Conservation (phyloP, 768 basidiomycete genomes). For the Chlorophyllum brunneum region DNA sequence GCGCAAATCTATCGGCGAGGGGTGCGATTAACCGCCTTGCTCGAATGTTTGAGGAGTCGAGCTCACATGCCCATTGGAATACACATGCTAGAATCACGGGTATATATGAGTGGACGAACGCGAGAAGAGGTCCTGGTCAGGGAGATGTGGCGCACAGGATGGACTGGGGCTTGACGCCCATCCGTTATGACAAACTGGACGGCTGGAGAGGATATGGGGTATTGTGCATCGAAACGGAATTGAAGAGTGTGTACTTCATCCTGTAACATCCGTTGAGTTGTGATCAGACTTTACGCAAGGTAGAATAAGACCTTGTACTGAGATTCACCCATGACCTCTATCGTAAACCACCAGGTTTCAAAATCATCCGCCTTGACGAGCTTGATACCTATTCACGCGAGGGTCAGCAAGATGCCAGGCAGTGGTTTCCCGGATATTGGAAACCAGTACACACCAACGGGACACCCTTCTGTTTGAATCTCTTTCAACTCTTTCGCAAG, state of each 20-base stretch:
- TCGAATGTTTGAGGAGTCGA: background rate
- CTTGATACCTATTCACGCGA: constrained; percentile 62
- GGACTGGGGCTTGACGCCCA: constrained; percentile 63
- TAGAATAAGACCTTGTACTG: constrained; percentile 55
- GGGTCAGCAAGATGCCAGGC: no score
- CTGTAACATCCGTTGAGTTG: constrained; percentile 30
- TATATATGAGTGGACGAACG: no score
- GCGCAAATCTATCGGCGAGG: constrained; percentile 68
- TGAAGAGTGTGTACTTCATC: constrained; percentile 73
- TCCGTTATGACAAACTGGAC: constrained; percentile 79
- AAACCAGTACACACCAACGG: constrained; percentile 45
- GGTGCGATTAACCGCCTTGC: background rate
- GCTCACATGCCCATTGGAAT: constrained; percentile 82
- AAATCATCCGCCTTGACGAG: constrained; percentile 76
- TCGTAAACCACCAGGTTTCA: constrained; percentile 69
- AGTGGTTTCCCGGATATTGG: no score
- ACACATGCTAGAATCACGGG: constrained; percentile 59
- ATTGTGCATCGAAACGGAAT: constrained; percentile 78
- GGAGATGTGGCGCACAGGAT: constrained; percentile 55
- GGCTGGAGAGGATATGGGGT: constrained; percentile 85
- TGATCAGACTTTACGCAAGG: background rate
- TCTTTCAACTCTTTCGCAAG: constrained; percentile 71
- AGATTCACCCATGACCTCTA: constrained; percentile 83
- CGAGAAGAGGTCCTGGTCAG: constrained; percentile 8
- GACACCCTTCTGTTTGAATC: constrained; percentile 62